These are phyloP conservation scores for Dimargaris cristalligena DNA, from an alignment of 192 early-diverging fungal species.

Conservation along the genomic window DNA sequence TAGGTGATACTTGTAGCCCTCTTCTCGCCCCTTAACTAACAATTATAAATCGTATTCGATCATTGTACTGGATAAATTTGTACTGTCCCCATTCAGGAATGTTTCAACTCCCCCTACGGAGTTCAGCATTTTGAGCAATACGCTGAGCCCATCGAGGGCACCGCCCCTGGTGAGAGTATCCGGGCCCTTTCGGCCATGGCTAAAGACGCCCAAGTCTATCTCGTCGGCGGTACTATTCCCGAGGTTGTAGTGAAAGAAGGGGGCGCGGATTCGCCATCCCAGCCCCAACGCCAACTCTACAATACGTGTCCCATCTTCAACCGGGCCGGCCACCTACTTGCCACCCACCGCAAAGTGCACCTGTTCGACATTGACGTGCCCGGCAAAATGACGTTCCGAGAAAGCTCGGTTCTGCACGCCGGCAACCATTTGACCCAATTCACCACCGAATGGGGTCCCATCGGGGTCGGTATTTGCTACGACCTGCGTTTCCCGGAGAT, in stretches of 20 bases:
- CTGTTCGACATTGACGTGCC: constrained; percentile 96
- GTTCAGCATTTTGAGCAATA: constrained; percentile 79
- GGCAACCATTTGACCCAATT: constrained; percentile 67
- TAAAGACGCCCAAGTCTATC: constrained; percentile 66
- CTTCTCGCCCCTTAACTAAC: neutral
- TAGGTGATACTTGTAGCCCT: neutral
- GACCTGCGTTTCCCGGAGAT: constrained; percentile 94
- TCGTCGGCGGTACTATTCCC: constrained; percentile 87
- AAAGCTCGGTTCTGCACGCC: constrained; percentile 64
- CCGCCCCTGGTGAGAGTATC: constrained; percentile 39
- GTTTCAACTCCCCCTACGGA: constrained; percentile 98
- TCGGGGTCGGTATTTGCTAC: constrained; percentile 94
- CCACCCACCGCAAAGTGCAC: constrained; percentile 67
- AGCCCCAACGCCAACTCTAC: constrained; percentile 37
- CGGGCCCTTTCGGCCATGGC: constrained; percentile 66
- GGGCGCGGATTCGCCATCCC: too few species aligned
- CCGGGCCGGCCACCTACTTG: constrained; percentile 41
- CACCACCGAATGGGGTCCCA: constrained; percentile 61
- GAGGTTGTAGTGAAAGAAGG: too few species aligned
- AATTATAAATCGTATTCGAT: neutral
- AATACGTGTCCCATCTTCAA: constrained; percentile 73
- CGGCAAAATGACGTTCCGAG: constrained; percentile 77
- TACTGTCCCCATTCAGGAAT: constrained; percentile 58
- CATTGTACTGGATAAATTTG: neutral
- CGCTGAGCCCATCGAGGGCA: constrained; percentile 57